phyloP scores from a whole-genome alignment of 345 rosid species.

The Brassica nigra region DNA sequence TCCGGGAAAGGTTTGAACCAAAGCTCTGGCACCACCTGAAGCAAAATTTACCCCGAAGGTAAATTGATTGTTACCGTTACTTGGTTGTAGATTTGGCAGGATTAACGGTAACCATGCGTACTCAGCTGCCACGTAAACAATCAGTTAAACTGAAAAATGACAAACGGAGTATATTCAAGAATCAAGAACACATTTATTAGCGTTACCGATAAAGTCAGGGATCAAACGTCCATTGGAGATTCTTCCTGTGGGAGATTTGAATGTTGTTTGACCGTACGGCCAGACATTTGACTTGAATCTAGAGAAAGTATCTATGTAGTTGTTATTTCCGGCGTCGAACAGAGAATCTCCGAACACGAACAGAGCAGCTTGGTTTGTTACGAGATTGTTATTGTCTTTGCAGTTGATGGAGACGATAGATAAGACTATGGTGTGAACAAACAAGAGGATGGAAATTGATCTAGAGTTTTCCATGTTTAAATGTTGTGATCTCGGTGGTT shows the following conservation, averaged over 20 bases:
- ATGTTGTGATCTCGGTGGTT: constrained; percentile 1
- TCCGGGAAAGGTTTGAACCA: constrained; percentile 47
- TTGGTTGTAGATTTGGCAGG: constrained; percentile 51
- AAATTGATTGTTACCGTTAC: constrained; percentile 22
- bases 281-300: constrained; percentile 33
- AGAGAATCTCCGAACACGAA: constrained; percentile 56
- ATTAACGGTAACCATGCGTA: constrained; percentile 50
- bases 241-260: constrained; percentile 49
- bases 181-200: background rate
- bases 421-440: background rate
- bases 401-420: background rate
- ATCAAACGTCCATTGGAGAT: constrained; percentile 47
- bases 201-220: constrained; percentile 50
- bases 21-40: constrained; percentile 57
- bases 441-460: background rate
- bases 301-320: constrained; percentile 38
- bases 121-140: constrained; percentile 40
- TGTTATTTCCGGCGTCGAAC: constrained; percentile 52
- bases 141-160: background rate
- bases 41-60: constrained; percentile 52
- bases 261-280: constrained; percentile 51
- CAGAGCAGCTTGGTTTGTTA: constrained; percentile 39
- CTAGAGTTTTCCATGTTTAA: constrained; percentile 11
- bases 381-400: constrained; percentile 10
- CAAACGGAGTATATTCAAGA: background rate